Percentiles rank a stretch among this genome's conserved stretches.
phyloP scores from a whole-genome alignment of 2,329 filamentous ascomycete species.

The Calonectria leucothoes region DNA sequence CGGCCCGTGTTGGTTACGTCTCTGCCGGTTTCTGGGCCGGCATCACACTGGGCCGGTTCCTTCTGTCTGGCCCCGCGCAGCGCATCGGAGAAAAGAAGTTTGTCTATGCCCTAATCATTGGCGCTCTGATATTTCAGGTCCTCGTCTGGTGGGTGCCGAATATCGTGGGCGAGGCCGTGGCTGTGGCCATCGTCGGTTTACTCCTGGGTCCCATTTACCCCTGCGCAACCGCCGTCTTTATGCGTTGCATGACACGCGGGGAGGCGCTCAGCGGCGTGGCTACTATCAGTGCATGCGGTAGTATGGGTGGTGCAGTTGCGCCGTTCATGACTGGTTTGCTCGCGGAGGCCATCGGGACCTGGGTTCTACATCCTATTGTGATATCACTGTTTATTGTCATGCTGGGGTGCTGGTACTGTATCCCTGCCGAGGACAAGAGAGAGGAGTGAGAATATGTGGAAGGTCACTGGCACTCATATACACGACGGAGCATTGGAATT shows the following conservation, averaged over 20 bases:
- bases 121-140: constrained; percentile 76
- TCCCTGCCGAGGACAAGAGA: constrained; percentile 70
- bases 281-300: constrained; percentile 77
- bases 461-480: neutral
- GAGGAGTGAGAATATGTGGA: constrained; percentile 56
- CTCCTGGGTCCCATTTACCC: constrained; percentile 85
- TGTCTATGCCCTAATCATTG: constrained; percentile 71
- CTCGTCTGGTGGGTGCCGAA: constrained; percentile 84
- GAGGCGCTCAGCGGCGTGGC: constrained; percentile 73
- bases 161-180: constrained; percentile 76
- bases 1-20: constrained; percentile 81
- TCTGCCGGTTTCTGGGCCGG: constrained; percentile 79
- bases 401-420: constrained; percentile 71
- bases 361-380: constrained; percentile 74
- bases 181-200: constrained; percentile 77
- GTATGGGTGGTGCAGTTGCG: constrained; percentile 74
- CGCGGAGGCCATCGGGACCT: constrained; percentile 71
- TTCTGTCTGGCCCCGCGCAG: constrained; percentile 74
- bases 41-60: constrained; percentile 81
- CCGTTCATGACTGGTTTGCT: constrained; percentile 75
- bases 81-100: constrained; percentile 77
- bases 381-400: constrained; percentile 74
- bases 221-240: constrained; percentile 74
- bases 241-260: constrained; percentile 67
- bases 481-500: neutral